Base-by-base conservation (phyloP, 1,139 yeast species). In the Yamadazyma jaroonii region DNA sequence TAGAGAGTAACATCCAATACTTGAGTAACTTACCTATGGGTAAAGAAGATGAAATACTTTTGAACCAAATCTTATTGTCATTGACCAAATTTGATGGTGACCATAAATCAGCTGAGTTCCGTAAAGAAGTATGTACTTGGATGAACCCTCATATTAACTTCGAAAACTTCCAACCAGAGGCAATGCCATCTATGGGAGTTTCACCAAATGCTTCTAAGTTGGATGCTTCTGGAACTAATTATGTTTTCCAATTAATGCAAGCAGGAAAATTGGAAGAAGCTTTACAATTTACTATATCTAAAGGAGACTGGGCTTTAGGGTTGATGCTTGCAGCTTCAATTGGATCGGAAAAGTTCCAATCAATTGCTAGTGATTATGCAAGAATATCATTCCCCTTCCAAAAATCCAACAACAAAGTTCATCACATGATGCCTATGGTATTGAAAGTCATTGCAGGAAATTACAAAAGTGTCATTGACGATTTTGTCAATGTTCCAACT, bases 221-320 rank as follows among this genome's bases (percentile, higher is more conserved):
- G 32, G 75, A 70, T 42, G 58, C 54, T 35, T 46, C 64, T 1
- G 73, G 74, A 0, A 48, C 62, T 3, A 63, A 59, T 34, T 50
- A 57, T 12, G 62, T 67, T 1, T 68, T 68, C 45, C 48, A 54
- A 22, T 53, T 66, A 38, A 44, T 85, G 36, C 84, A 79, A 52
- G 55, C 63, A 2, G 97, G 97, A 1, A 72, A 81, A 40, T 74
- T 79, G 17, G 79, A 77, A 14, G 74, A 71, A 3, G 97, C 96
- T 0, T 61, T 89, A 38, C 69, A 75, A 22, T 65, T 69, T 40
- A 79, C 94, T 1, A 57, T 88, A 24, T 70, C 75, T 2, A 74
- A 77, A 41, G 77, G 80, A 10, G 86, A 87, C 45, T 89, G 89
- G 85, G 79, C 95, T 0, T 70, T 89, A 56, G 85, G 96, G 0